phyloP scores from a whole-genome alignment of 129 eudicot genomes.

The Flaveria sonorensis region DNA sequence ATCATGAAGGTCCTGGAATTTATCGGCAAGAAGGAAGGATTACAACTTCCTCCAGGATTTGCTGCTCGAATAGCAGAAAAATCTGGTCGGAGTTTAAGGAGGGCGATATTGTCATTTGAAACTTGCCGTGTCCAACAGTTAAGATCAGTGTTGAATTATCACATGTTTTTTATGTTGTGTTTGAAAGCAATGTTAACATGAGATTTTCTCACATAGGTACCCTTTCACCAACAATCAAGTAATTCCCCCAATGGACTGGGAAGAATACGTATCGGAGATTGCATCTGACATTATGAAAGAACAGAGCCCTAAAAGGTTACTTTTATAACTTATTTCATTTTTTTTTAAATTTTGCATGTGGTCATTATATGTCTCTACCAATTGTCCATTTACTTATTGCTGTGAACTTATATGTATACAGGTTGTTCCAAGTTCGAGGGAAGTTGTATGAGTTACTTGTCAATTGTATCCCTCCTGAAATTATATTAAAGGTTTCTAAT shows the following conservation, averaged over 20 bases:
- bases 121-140: conserved; percentile 97
- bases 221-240: conserved; percentile 78
- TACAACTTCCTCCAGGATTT: conserved; percentile 80
- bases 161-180: not conserved
- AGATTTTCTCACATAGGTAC: conserved; percentile 49
- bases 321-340: not conserved
- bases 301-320: conserved; percentile 95
- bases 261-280: conserved; percentile 76
- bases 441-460: conserved; percentile 83
- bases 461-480: conserved; percentile 93
- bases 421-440: conserved; percentile 93
- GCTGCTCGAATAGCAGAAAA: conserved; percentile 78
- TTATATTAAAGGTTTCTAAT: conserved; percentile 63
- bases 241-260: conserved; percentile 95
- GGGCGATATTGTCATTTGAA: conserved; percentile 85
- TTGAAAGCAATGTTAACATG: conserved; percentile 23
- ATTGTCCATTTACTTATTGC: too few relatives aligned
- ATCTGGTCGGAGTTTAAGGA: conserved; percentile 89
- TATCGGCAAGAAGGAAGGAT: conserved; percentile 78
- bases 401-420: conserved; percentile 17
- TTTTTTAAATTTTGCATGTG: not conserved
- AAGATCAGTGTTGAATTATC: conserved; percentile 31
- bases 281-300: conserved; percentile 92
- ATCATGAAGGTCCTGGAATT: conserved; percentile 83
- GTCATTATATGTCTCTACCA: too few relatives aligned